Base-by-base conservation (phyloP, 1,139 yeast genomes). In the Nakaseomyces nivariensis region DNA sequence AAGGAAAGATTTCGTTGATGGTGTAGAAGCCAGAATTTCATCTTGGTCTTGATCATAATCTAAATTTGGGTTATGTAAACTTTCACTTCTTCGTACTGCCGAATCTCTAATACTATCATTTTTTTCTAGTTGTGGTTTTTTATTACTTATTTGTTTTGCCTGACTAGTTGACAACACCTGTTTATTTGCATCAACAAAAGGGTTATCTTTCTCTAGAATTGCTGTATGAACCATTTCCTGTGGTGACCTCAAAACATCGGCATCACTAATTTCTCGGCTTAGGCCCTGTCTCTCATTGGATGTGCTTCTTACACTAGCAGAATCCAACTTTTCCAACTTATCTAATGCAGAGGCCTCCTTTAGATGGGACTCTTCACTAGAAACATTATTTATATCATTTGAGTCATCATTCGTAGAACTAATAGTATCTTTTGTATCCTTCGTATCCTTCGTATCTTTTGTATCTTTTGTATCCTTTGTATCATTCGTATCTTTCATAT, bases 151-250 rank as follows among this genome's bases (percentile, higher is more conserved):
- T 48, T 24, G 25, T 37, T 8, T 34, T 31, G 17, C 32, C 41
- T 10, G 42, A 17, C 33, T 45, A 31, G 32, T 31, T 47, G 34
- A 13, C 7, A 13, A 24, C 4, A 5, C 9, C 10, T 5, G 17
- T 10, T 32, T 32, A 22, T 43, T 33, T 5, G 50, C 46, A 10
- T 55, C 59, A 26, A 60, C 46, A 48, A 63, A 63, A 26, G 67
- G 67, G 48, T 63, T 63, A 48, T 62, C 66, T 32, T 61, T 58
- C 44, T 60, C 58, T 9, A 58, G 52, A n/a, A 60, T 56, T 37
- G 57, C 58, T 7, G 66, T 60, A 49, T 58, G 65, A 5, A 62
- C 56, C 58, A 60, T 4, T 32, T 46, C 48, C 24, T 41, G 26
- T 4, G 33, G 34, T 7, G 44, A 11, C 13, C 27, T 41, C 34